Evolutionary conservation across 2,329 filamentous ascomycete species (phyloP).

Genomic region (Exophiala mesophila): DNA sequence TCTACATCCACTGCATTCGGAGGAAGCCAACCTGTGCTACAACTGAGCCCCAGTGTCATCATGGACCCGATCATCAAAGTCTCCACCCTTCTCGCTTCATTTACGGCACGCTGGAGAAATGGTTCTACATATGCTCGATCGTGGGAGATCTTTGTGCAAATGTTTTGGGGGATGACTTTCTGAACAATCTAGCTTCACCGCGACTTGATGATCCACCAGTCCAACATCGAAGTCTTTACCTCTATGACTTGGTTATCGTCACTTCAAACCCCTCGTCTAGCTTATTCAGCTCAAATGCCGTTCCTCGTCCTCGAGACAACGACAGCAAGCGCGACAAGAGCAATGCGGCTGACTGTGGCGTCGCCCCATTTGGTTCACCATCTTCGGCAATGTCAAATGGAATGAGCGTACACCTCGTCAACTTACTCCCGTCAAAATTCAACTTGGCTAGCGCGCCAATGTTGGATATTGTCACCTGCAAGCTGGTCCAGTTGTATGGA

Average conservation of each 20-base stretch:
- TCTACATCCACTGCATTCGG: too few species aligned
- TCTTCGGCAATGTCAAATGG: slow-evolving; percentile 3
- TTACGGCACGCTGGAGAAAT: slow-evolving; percentile 1
- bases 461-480: slow-evolving; percentile 5
- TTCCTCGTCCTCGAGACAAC: slow-evolving; percentile 3
- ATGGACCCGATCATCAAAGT: slow-evolving; percentile 1
- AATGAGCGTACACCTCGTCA: slow-evolving; percentile 4
- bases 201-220: too few species aligned
- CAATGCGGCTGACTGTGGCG: background rate
- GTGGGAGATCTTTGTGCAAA: slow-evolving; percentile 5
- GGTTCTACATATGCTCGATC: background rate
- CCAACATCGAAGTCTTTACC: background rate
- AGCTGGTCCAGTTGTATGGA: slow-evolving; percentile 6
- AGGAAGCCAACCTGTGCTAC: background rate
- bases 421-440: background rate
- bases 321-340: slow-evolving; percentile 3
- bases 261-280: slow-evolving; percentile 2
- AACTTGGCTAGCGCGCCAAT: slow-evolving; percentile 6
- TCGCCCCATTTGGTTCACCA: slow-evolving; percentile 4
- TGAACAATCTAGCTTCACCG: background rate
- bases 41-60: background rate
- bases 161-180: slow-evolving; percentile 1
- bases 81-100: slow-evolving; percentile 1
- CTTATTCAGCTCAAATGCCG: slow-evolving; percentile 1
- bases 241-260: background rate